Percentiles rank a stretch among this genome's conserved stretches.
Evolutionary conservation across 257 asterid genomes (phyloP).

Genomic region (Penstemon barbatus): DNA sequence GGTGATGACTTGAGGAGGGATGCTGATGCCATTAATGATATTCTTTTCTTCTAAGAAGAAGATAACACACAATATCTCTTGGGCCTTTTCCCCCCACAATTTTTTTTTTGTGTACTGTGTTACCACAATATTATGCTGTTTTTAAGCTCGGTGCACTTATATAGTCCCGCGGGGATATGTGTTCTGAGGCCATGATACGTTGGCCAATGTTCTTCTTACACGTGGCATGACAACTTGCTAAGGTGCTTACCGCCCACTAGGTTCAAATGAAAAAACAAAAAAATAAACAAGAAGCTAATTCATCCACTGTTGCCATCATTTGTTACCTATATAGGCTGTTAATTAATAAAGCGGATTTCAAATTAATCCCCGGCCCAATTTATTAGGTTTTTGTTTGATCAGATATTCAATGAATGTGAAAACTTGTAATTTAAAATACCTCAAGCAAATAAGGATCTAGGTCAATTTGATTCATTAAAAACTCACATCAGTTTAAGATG

Average conservation of each 20-base stretch:
- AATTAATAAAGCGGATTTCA: no score
- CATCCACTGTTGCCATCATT: not conserved
- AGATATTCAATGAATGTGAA: no score
- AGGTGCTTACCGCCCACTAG: not conserved
- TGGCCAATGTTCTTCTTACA: conserved; percentile 9
- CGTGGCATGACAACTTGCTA: conserved; percentile 19
- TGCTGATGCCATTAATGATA: conserved; percentile 60
- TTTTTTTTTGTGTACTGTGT: not conserved
- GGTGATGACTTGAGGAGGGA: conserved; percentile 66
- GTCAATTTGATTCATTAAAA: no score
- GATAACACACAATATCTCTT: conserved; percentile 13
- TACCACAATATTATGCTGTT: conserved; percentile 1
- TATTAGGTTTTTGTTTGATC: no score
- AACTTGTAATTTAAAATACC: no score
- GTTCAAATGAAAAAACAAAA: not conserved
- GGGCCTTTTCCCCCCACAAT: not conserved
- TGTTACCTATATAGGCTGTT: no score
- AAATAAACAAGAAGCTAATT: not conserved
- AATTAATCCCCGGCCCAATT: no score
- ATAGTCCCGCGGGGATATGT: conserved; percentile 14
- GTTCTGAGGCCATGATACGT: conserved; percentile 14
- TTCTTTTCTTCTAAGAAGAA: not conserved
- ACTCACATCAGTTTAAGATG: no score
- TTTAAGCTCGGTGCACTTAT: conserved; percentile 6
- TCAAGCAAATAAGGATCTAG: no score